Conservation (phyloP, 1,284 basidiomycete genomes). For the Trichosporon ovoides region DNA sequence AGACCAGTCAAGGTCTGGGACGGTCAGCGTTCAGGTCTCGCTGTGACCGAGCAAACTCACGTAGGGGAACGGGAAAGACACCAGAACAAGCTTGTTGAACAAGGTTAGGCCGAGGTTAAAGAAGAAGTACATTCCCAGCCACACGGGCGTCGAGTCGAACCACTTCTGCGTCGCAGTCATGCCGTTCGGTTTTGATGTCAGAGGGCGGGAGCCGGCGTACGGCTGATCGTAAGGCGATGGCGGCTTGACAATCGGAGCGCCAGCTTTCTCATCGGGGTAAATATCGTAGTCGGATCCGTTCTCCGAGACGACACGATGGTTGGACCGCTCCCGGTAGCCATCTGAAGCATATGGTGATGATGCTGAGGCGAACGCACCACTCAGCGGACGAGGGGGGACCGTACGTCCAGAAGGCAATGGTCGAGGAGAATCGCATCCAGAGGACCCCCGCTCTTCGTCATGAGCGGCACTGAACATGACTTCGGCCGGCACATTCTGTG, state of each 20-base stretch:
- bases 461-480: neutral
- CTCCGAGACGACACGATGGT: neutral
- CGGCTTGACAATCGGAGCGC: neutral
- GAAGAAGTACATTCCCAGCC: slow-evolving; percentile 74
- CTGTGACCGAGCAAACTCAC: slow-evolving; percentile 32
- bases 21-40: slow-evolving; percentile 4
- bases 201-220: neutral
- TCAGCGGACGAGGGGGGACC: neutral
- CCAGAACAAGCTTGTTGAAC: slow-evolving; percentile 85
- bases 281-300: neutral
- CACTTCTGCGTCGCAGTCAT: slow-evolving; percentile 12
- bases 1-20: slow-evolving; percentile 67
- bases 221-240: neutral
- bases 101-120: slow-evolving; percentile 86
- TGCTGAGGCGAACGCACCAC: neutral
- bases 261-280: neutral
- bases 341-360: neutral
- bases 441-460: neutral
- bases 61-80: slow-evolving; percentile 86
- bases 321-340: neutral
- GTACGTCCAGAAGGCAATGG: neutral
- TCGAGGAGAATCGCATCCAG: neutral
- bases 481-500: neutral
- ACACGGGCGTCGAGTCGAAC: slow-evolving; percentile 49
- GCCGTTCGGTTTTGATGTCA: neutral